These are phyloP conservation scores for Skeletonema menzelii DNA, from an alignment of 108 stramenopile genomes.

Conservation along the genomic window DNA sequence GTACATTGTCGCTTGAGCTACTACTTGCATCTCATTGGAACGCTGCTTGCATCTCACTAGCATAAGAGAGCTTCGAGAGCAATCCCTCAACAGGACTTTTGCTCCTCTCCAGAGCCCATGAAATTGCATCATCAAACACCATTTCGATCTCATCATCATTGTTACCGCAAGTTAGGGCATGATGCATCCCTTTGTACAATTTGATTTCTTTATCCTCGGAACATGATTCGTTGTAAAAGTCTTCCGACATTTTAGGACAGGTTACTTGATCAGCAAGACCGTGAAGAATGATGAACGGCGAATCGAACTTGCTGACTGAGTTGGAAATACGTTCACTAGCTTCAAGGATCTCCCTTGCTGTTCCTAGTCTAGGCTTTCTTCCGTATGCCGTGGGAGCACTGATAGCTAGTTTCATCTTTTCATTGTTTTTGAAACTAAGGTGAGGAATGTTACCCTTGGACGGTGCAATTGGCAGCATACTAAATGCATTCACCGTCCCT, in stretches of 20 bases:
- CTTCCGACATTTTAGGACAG: slow-evolving; percentile 54
- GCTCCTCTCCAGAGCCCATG: slow-evolving; percentile 28
- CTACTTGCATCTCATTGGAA: too few relatives aligned
- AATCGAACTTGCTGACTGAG: slow-evolving; percentile 48
- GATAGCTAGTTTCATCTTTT: slow-evolving; percentile 40
- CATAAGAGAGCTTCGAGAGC: background rate
- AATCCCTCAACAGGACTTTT: slow-evolving; percentile 8
- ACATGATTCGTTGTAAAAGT: slow-evolving; percentile 57
- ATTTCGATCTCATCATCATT: slow-evolving; percentile 41
- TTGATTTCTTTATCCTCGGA: slow-evolving; percentile 61
- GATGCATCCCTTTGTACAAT: slow-evolving; percentile 58
- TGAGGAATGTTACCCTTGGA: slow-evolving; percentile 45
- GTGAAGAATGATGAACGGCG: slow-evolving; percentile 67
- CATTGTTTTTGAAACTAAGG: slow-evolving; percentile 45
- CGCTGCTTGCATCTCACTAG: background rate
- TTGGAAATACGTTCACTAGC: slow-evolving; percentile 51
- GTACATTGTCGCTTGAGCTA: too few relatives aligned
- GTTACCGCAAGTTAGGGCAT: slow-evolving; percentile 38
- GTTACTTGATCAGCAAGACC: slow-evolving; percentile 66
- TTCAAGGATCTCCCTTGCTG: slow-evolving; percentile 65
- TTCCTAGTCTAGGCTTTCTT: slow-evolving; percentile 67
- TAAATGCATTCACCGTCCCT: slow-evolving; percentile 42
- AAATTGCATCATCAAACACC: slow-evolving; percentile 47
- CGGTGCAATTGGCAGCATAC: slow-evolving; percentile 49
- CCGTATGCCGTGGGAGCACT: slow-evolving; percentile 41